phyloP scores from a whole-genome alignment of 805 yeast genomes.

The Kuraishia floccosa region DNA sequence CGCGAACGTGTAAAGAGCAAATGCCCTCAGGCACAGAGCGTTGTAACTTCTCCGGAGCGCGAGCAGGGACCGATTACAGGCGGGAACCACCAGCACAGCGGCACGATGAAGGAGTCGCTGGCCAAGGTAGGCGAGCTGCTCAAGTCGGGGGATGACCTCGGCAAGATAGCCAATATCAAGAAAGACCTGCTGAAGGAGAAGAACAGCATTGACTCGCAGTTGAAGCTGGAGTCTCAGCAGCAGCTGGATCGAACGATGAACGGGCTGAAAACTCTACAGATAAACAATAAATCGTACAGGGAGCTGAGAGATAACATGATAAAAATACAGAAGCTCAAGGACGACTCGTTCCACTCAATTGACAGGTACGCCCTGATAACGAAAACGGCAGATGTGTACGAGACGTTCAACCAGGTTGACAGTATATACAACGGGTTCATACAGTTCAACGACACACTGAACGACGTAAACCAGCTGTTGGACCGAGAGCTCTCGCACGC shows the following conservation, averaged over 20 bases:
- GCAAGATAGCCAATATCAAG: constrained; percentile 37
- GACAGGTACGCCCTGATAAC: constrained; percentile 60
- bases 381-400: constrained; percentile 55
- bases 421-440: constrained; percentile 52
- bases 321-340: constrained; percentile 35
- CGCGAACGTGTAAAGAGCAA: too few relatives aligned
- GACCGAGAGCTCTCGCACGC: constrained; percentile 30
- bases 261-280: constrained; percentile 23
- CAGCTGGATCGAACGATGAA: constrained; percentile 47
- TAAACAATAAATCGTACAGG: constrained; percentile 33
- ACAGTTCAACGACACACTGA: constrained; percentile 38
- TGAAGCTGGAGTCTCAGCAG: constrained; percentile 56
- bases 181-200: constrained; percentile 59
- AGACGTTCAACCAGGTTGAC: constrained; percentile 61
- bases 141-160: constrained; percentile 30
- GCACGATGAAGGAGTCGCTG: too few relatives aligned
- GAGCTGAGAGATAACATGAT: constrained; percentile 32
- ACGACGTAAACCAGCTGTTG: constrained; percentile 39
- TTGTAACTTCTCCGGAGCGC: too few relatives aligned
- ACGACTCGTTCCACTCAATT: constrained; percentile 48
- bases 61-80: too few relatives aligned
- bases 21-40: too few relatives aligned
- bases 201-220: constrained; percentile 61
- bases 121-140: constrained; percentile 2
- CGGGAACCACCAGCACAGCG: too few relatives aligned